These are phyloP conservation scores for Hansenula lynferdii DNA, from an alignment of 1,139 yeast genomes.

Conservation along the genomic window DNA sequence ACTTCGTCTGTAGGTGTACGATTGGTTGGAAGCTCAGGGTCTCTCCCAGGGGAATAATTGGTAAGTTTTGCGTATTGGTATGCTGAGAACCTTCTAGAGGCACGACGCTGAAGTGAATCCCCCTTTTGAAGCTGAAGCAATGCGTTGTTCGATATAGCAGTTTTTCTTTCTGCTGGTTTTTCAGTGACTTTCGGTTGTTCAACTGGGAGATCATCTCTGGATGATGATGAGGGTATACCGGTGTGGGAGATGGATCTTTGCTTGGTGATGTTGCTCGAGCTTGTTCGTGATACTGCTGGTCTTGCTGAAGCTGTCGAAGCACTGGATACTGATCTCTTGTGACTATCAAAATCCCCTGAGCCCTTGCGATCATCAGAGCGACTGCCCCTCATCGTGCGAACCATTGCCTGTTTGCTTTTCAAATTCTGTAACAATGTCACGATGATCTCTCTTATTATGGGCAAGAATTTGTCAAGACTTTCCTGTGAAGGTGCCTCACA, in stretches of 20 bases:
- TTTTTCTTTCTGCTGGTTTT: background rate
- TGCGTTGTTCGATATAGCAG: conserved; percentile 40
- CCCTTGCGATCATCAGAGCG: conserved; percentile 4
- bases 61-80: conserved; percentile 84
- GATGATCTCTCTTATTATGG: conserved; percentile 82
- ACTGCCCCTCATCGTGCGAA: conserved; percentile 31
- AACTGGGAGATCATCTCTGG: background rate
- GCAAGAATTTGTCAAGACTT: conserved; percentile 74
- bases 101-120: conserved; percentile 80
- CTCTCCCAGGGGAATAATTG: conserved; percentile 37
- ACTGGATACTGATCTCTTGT: conserved; percentile 3
- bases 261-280: background rate
- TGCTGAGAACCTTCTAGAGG: conserved; percentile 88
- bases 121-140: conserved; percentile 74
- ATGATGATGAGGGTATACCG: background rate
- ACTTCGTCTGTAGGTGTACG: conserved; percentile 7
- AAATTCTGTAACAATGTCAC: conserved; percentile 76
- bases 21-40: conserved; percentile 23
- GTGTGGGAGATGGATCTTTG: conserved; percentile 5
- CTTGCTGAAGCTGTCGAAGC: background rate
- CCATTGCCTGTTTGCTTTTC: conserved; percentile 71
- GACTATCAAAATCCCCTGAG: background rate
- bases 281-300: background rate
- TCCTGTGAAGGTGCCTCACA: conserved; percentile 85
- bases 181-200: conserved; percentile 2